These are phyloP conservation scores for Hortaea sp. DNA, from an alignment of 2,329 filamentous ascomycete species.

Conservation along the genomic window DNA sequence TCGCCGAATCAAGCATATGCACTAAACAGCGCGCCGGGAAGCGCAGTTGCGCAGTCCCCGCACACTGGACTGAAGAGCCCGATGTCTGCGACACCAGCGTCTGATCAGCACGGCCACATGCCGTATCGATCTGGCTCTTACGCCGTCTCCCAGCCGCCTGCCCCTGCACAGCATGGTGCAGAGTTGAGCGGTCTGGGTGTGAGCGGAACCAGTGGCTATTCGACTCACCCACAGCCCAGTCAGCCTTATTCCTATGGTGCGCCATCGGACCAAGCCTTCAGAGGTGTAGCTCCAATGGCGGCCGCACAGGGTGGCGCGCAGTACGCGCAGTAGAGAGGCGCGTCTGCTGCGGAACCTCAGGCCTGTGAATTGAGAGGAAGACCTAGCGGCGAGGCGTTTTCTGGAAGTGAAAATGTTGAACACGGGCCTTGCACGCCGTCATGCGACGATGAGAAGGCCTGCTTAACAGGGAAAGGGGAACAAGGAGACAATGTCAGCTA, in stretches of 20 bases:
- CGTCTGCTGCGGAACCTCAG: neutral
- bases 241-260: conserved; percentile 14
- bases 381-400: no score
- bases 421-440: no score
- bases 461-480: no score
- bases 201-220: conserved; percentile 15
- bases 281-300: conserved; percentile 4
- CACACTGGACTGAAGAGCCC: conserved; percentile 20
- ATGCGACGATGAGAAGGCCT: no score
- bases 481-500: no score
- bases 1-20: conserved; percentile 21
- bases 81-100: conserved; percentile 7
- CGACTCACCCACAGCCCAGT: conserved; percentile 13
- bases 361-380: no score
- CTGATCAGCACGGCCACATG: conserved; percentile 13
- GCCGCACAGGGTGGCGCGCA: conserved; percentile 1
- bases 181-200: conserved; percentile 24
- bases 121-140: conserved; percentile 14
- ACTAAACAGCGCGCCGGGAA: conserved; percentile 18
- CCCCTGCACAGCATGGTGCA: conserved; percentile 7
- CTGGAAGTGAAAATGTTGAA: no score
- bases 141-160: conserved; percentile 12
- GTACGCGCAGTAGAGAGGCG: conserved; percentile 3
- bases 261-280: conserved; percentile 9
- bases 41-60: conserved; percentile 20